phyloP scores from a whole-genome alignment of 208 protist genomes.

The Trypanosoma cruzi region DNA sequence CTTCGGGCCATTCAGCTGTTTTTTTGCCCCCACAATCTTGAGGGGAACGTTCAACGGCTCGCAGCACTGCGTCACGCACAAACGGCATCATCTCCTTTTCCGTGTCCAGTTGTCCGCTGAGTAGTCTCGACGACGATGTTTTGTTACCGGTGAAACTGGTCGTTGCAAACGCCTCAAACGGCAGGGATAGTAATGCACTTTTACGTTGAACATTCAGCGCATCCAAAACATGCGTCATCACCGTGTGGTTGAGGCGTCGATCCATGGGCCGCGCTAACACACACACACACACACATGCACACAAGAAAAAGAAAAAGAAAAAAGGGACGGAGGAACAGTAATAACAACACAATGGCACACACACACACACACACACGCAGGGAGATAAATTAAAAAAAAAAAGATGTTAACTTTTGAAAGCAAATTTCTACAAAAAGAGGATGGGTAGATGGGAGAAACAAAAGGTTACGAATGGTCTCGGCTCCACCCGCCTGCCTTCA shows the following conservation, averaged over 20 bases:
- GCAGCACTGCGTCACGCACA: conserved; percentile 40
- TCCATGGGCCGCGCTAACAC: conserved; percentile 31
- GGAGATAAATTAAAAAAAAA: not conserved
- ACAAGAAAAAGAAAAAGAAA: not conserved
- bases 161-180: conserved; percentile 22
- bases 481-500: not conserved
- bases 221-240: conserved; percentile 50
- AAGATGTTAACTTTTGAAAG: not conserved
- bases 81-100: conserved; percentile 34
- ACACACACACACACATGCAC: not conserved
- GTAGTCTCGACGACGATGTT: conserved; percentile 12
- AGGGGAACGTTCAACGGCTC: conserved; percentile 31
- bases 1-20: conserved; percentile 29
- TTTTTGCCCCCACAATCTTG: not conserved
- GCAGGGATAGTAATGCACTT: conserved; percentile 26
- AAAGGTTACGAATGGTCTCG: not conserved
- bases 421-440: conserved; percentile 1
- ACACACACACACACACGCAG: conserved; percentile 1
- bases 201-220: conserved; percentile 41
- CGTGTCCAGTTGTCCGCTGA: conserved; percentile 14
- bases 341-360: not conserved
- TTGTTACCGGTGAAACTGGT: not conserved
- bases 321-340: not conserved
- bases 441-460: conserved; percentile 3
- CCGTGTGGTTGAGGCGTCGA: conserved; percentile 32